Base-by-base conservation (phyloP, 441 rosid genomes). In the Croton laevigatus region DNA sequence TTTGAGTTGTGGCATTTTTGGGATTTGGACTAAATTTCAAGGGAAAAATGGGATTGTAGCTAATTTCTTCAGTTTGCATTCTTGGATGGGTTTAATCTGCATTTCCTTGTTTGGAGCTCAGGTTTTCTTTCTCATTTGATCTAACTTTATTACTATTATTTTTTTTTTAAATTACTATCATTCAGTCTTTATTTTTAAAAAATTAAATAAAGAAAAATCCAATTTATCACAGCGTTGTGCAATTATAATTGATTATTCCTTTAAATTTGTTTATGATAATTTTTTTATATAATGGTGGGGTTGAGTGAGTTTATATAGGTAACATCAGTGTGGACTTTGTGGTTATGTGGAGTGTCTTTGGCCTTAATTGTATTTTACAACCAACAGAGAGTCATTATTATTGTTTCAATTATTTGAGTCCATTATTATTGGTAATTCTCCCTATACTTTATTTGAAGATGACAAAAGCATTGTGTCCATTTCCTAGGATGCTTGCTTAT, bases 31-130 rank as follows among this genome's bases (percentile, higher is more conserved):
- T 6, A 93, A 80, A 79, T 93, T 93, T 65, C 93, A 82, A 22
- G 82, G 82, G 16, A 57, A 79, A 37, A 72, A 79, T 27, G 98
- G 98, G 27, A 44, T 89, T 62, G 77, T 88, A 55, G 89, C 93
- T 45, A 91, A 93, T 79, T 93, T 93, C 86, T 91, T 80, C 52
- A 89, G 89, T 72, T 85, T 93, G 68, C 98, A 93, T 86, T 93
- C 97, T 80, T 93, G 97, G 98, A 91, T 91, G 94, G 98, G 98
- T 58, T 81, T 93, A 74, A 70, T 85, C 83, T 93, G 94, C 77
- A 71, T 93, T 74, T 86, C 79, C 80, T 82, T 93, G 81, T 93
- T 91, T 76, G 89, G 83, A 71, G 89, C 90, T 59, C 98, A 93
- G 97, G 97, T 91, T 64, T 51, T 76, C 3, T 59, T 37, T 34